These are phyloP conservation scores for Mortierella sp. DNA, from an alignment of 371 early-diverging fungal genomes.

Conservation along the genomic window DNA sequence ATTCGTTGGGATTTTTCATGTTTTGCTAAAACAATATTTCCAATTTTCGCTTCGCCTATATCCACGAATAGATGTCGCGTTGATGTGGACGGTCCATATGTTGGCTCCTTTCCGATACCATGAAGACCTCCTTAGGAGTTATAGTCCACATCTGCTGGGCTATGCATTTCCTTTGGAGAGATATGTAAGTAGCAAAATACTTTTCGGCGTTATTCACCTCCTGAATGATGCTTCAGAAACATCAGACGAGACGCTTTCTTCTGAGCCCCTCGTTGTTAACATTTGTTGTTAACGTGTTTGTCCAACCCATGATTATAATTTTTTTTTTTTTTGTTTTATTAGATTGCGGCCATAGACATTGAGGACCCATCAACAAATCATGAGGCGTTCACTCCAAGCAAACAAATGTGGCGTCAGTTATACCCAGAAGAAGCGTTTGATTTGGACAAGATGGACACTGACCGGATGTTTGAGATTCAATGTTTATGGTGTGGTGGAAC, in stretches of 20 bases:
- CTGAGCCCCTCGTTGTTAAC: neutral
- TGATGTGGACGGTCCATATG: conserved; percentile 62
- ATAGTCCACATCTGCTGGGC: conserved; percentile 38
- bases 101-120: conserved; percentile 59
- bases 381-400: conserved; percentile 37
- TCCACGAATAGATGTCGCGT: conserved; percentile 53
- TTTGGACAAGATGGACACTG: conserved; percentile 44
- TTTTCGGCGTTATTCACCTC: neutral
- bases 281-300: neutral
- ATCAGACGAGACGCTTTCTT: too few relatives aligned
- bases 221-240: neutral
- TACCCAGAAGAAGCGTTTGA: conserved; percentile 52
- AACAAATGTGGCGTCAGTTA: conserved; percentile 41
- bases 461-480: conserved; percentile 52
- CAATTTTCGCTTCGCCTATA: neutral
- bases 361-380: conserved; percentile 45
- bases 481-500: conserved; percentile 53
- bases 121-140: conserved; percentile 57
- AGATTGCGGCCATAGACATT: conserved; percentile 52
- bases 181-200: conserved; percentile 27
- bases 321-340: conserved; percentile 11
- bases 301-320: neutral
- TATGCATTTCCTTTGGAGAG: conserved; percentile 53
- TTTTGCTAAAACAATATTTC: neutral
- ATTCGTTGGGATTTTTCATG: too few relatives aligned